These are phyloP conservation scores for Mucor mucedo DNA, from an alignment of 371 early-diverging fungal genomes.

Conservation along the genomic window DNA sequence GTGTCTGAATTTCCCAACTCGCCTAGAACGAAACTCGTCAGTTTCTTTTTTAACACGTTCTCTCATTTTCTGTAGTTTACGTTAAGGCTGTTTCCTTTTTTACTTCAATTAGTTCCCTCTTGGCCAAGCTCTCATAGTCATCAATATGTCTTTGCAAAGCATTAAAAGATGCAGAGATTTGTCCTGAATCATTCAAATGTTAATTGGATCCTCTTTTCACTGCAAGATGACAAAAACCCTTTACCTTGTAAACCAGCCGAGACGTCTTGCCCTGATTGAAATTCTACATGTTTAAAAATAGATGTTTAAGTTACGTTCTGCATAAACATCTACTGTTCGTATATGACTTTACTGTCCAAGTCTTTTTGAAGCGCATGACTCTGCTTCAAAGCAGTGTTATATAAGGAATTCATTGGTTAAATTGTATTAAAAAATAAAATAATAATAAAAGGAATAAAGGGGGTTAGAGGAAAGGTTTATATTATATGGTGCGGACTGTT, in stretches of 20 bases:
- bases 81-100: slow-evolving; percentile 78
- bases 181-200: slow-evolving; percentile 50
- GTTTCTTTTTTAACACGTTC: background rate
- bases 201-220: background rate
- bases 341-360: slow-evolving; percentile 44
- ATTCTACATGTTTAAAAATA: slow-evolving; percentile 33
- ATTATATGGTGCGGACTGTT: too few species aligned
- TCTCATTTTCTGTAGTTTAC: slow-evolving; percentile 44
- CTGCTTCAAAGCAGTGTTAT: slow-evolving; percentile 68
- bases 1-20: slow-evolving; percentile 68
- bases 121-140: slow-evolving; percentile 75
- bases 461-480: too few species aligned
- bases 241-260: slow-evolving; percentile 68
- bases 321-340: background rate
- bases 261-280: slow-evolving; percentile 62
- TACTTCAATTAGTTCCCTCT: slow-evolving; percentile 73
- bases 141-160: slow-evolving; percentile 72
- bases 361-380: slow-evolving; percentile 61
- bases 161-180: slow-evolving; percentile 70
- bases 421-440: background rate
- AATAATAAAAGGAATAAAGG: background rate
- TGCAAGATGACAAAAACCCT: background rate
- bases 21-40: slow-evolving; percentile 41
- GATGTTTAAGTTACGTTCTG: background rate
- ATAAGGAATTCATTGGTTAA: slow-evolving; percentile 60